Evolutionary conservation across 2,329 filamentous ascomycete species (phyloP).

Genomic region (Penicillium sp.): DNA sequence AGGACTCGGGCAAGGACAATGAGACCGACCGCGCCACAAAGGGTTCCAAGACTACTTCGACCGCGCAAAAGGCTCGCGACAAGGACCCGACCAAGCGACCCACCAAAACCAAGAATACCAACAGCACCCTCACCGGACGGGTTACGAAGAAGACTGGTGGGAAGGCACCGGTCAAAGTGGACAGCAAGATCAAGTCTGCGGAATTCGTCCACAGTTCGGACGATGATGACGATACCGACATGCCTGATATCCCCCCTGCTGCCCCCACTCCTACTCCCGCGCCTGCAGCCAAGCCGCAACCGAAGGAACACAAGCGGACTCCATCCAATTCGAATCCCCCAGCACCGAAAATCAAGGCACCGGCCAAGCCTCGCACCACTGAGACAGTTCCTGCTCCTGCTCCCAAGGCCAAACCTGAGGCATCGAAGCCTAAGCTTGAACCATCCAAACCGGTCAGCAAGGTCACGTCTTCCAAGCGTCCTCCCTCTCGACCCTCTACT

Average conservation of each 20-base stretch:
- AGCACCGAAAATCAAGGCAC: constrained; percentile 15
- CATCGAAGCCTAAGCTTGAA: constrained; percentile 17
- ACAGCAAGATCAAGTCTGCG: constrained; percentile 45
- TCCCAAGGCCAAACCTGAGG: constrained; percentile 17
- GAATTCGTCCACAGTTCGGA: constrained; percentile 48
- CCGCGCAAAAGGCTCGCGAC: constrained; percentile 33
- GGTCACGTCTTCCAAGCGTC: constrained; percentile 30
- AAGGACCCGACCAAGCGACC: constrained; percentile 30
- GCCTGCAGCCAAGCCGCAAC: constrained; percentile 16
- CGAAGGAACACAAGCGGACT: constrained; percentile 12
- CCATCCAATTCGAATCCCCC: constrained; percentile 14
- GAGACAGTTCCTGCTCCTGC: constrained; percentile 15
- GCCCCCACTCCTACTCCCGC: constrained; percentile 4
- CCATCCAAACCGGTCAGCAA: constrained; percentile 22
- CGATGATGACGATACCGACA: constrained; percentile 34
- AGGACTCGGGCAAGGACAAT: constrained; percentile 31
- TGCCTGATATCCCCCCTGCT: constrained; percentile 31
- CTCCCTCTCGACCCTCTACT: constrained; percentile 37
- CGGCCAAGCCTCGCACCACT: constrained; percentile 14
- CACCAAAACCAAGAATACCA: constrained; percentile 42
- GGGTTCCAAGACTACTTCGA: constrained; percentile 20
- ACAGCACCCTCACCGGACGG: constrained; percentile 40
- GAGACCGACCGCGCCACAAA: constrained; percentile 33
- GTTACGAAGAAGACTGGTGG: constrained; percentile 41
- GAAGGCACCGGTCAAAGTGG: constrained; percentile 31